Conservation (phyloP, 352 stramenopile genomes). For the Blastocystis sp. region DNA sequence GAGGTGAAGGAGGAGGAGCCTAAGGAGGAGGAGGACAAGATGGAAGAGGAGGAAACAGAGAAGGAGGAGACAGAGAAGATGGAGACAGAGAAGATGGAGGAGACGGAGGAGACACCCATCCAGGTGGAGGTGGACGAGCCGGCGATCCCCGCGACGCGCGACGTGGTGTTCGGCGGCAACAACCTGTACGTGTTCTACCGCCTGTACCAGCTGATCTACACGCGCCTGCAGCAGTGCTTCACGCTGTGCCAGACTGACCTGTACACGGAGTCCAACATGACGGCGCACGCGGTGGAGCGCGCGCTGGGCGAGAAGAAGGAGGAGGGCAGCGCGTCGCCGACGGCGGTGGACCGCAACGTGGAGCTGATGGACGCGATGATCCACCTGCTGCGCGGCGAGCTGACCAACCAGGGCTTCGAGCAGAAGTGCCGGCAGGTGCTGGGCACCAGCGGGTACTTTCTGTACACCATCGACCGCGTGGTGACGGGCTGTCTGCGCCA, state of each 20-base stretch:
- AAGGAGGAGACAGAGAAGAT: background rate
- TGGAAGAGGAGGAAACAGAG: background rate
- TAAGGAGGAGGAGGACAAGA: background rate
- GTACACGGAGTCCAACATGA: slow-evolving; percentile 34
- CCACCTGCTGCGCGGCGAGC: slow-evolving; percentile 34
- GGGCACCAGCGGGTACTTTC: slow-evolving; percentile 40
- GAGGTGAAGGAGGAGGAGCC: background rate
- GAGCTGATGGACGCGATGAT: slow-evolving; percentile 53
- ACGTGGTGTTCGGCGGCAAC: slow-evolving; percentile 78
- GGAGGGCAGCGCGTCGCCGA: background rate
- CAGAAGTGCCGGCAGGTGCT: slow-evolving; percentile 10
- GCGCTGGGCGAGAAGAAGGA: background rate
- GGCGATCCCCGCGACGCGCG: background rate
- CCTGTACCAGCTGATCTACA: slow-evolving; percentile 82
- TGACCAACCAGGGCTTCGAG: slow-evolving; percentile 47
- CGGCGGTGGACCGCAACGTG: slow-evolving; percentile 6
- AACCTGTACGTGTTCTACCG: slow-evolving; percentile 81
- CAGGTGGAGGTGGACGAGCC: slow-evolving; percentile 16
- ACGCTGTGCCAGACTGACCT: slow-evolving; percentile 73
- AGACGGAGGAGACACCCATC: slow-evolving; percentile 20
- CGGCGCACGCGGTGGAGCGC: slow-evolving; percentile 32
- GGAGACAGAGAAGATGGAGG: background rate
- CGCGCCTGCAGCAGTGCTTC: slow-evolving; percentile 78
- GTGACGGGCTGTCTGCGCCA: slow-evolving; percentile 24
- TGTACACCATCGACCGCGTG: slow-evolving; percentile 43